Conservation (phyloP, 2,329 filamentous ascomycete species). For the Fusarium albidum region DNA sequence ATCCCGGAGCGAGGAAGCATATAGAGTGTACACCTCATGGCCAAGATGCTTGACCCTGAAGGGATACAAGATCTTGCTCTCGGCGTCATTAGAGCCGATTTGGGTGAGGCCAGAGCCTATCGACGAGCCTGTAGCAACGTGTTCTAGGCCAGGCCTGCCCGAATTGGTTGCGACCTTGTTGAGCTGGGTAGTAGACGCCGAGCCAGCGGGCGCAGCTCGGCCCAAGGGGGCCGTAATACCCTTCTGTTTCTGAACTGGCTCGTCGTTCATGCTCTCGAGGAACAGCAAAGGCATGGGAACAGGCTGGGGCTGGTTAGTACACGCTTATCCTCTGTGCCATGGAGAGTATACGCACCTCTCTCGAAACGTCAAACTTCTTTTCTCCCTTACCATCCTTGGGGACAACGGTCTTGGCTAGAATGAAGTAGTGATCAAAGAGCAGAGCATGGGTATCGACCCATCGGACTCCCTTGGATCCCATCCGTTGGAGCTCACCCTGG, state of each 20-base stretch:
- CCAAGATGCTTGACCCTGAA: slow-evolving; percentile 97
- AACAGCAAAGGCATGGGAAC: slow-evolving; percentile 97
- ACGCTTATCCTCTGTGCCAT: background rate
- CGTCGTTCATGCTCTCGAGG: slow-evolving; percentile 90
- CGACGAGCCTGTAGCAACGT: slow-evolving; percentile 74
- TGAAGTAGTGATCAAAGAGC: slow-evolving; percentile 95
- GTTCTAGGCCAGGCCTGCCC: slow-evolving; percentile 68
- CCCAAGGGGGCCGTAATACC: slow-evolving; percentile 71
- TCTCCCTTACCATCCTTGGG: slow-evolving; percentile 74
- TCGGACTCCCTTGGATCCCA: slow-evolving; percentile 86
- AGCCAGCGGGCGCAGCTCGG: slow-evolving; percentile 64
- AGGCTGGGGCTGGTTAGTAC: slow-evolving; percentile 58
- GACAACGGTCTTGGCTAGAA: slow-evolving; percentile 82
- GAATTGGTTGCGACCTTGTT: slow-evolving; percentile 63
- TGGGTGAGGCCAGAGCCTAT: slow-evolving; percentile 59
- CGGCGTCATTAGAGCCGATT: slow-evolving; percentile 68
- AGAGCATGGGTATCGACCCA: slow-evolving; percentile 95
- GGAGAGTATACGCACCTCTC: slow-evolving; percentile 68
- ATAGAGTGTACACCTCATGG: slow-evolving; percentile 90
- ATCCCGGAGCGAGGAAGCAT: slow-evolving; percentile 78
- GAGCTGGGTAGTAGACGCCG: slow-evolving; percentile 65
- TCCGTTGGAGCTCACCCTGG: slow-evolving; percentile 87
- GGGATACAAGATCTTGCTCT: slow-evolving; percentile 88
- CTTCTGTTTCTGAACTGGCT: slow-evolving; percentile 85
- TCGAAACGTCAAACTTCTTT: slow-evolving; percentile 94